Percentiles rank a stretch among this genome's conserved stretches.
Conservation (phyloP, 2,329 filamentous ascomycete species). For the Talaromyces sp. region DNA sequence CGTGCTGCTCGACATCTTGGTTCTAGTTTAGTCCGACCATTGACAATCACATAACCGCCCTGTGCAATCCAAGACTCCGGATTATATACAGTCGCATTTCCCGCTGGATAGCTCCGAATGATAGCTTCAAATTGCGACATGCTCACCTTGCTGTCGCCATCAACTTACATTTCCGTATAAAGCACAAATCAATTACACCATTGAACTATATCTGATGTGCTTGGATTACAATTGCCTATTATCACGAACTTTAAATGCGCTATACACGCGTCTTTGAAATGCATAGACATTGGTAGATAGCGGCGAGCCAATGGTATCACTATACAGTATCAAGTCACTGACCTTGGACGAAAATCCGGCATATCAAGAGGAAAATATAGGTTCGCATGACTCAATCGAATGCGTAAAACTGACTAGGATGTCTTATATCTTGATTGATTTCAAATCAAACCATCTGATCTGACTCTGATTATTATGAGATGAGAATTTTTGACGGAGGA, state of each 20-base stretch:
- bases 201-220: constrained; percentile 2
- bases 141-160: background rate
- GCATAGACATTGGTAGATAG: background rate
- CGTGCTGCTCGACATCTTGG: background rate
- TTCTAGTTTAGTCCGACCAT: background rate
- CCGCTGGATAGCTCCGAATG: no score
- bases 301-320: background rate
- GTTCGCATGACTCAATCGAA: background rate
- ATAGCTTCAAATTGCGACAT: background rate
- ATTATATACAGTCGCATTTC: background rate
- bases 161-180: background rate
- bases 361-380: background rate
- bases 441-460: background rate
- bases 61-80: background rate
- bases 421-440: background rate
- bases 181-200: background rate
- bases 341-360: background rate
- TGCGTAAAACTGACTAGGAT: background rate
- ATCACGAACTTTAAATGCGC: background rate
- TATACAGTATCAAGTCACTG: background rate
- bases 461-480: background rate
- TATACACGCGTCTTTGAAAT: background rate
- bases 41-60: background rate
- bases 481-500: background rate
- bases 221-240: background rate